Evolutionary conservation across 1,284 basidiomycete species (phyloP), one percentile per base, ranked within the genome.

Genomic region (Peniophora sp.): DNA sequence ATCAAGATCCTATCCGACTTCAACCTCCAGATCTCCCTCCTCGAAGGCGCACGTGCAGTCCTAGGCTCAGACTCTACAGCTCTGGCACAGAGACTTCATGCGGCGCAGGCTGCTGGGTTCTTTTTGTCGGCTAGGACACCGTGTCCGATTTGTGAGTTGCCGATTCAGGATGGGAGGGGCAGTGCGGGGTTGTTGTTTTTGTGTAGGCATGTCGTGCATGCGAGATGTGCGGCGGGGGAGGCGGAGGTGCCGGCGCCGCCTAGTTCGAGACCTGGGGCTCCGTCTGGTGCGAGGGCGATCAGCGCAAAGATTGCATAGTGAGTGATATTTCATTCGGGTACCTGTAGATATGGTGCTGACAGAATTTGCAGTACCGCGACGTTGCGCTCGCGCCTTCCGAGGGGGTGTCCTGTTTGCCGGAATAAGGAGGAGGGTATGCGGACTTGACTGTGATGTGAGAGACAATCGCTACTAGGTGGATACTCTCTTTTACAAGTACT

Each of bases 1-100:
- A 94, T 98, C 71, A 98, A 97, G 75, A 97, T 99, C 52, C 68
- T 99, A 49, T 92, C 95, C 55, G 94, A 97, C 61, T 97, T 96
- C 63, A 92, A 97, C 60, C 70, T 98, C 22, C 84, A 93, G 65
- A 89, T 92, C 25, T 93, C 90, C 1, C 68, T 97, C 3, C 72
- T 97, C 45, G 92, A 96, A 59, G 94, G 94, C 1, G 96, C 93
- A 63, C 85, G 92, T 65, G 83, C 80, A 1, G 92, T 97, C 50
- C 64, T 97, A 54, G 78, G 89, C 50, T 83, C 89, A 16, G 94
- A 97, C 63, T 87, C 87, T 58, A 75, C 80, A 1, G 77, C 81
- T 39, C 74, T 96, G n/a, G 84, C 85, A 2, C 71, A 72, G 48
- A 73, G 73, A 55, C 70, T 96, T 50, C 83, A 92, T 58, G 73